These are phyloP conservation scores for Lactifluus hygrophoroides DNA, from an alignment of 768 basidiomycete genomes.

Conservation along the genomic window DNA sequence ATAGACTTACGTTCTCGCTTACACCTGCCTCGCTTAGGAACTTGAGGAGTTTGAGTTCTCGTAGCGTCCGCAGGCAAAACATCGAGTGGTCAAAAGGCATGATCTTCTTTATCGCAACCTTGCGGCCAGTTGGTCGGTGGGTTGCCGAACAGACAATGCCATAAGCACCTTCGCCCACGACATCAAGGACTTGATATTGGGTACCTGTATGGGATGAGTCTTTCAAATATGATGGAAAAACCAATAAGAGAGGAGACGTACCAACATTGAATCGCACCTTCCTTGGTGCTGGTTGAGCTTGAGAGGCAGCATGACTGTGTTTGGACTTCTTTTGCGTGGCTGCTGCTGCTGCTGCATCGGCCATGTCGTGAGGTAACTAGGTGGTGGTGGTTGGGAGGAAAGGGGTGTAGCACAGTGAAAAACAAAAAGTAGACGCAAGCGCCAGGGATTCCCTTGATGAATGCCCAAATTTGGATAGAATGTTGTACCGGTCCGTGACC, in stretches of 20 bases:
- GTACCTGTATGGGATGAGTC: conserved; percentile 23
- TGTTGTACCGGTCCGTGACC: background rate
- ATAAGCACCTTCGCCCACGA: conserved; percentile 93
- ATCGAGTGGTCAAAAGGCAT: conserved; percentile 91
- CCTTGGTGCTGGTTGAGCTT: conserved; percentile 50
- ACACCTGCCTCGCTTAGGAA: conserved; percentile 83
- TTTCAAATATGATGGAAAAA: background rate
- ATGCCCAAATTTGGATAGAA: conserved; percentile 3
- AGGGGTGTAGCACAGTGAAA: conserved; percentile 2
- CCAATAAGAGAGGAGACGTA: conserved; percentile 22
- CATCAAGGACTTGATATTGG: conserved; percentile 65
- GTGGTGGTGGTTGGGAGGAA: conserved; percentile 16
- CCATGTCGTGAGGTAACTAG: conserved; percentile 10
- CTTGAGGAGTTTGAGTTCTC: conserved; percentile 59
- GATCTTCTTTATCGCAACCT: conserved; percentile 95
- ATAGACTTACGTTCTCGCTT: conserved; percentile 63
- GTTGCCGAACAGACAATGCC: conserved; percentile 86
- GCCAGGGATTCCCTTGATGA: background rate
- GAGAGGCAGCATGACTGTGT: conserved; percentile 38
- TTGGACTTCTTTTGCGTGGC: conserved; percentile 32
- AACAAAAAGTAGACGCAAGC: conserved; percentile 9
- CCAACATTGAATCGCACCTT: conserved; percentile 89
- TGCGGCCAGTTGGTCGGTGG: conserved; percentile 66
- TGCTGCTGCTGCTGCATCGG: conserved; percentile 19
- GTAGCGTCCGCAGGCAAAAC: conserved; percentile 66